Base-by-base conservation (phyloP, 192 early-diverging fungal genomes). In the Geosiphon pyriformis region DNA sequence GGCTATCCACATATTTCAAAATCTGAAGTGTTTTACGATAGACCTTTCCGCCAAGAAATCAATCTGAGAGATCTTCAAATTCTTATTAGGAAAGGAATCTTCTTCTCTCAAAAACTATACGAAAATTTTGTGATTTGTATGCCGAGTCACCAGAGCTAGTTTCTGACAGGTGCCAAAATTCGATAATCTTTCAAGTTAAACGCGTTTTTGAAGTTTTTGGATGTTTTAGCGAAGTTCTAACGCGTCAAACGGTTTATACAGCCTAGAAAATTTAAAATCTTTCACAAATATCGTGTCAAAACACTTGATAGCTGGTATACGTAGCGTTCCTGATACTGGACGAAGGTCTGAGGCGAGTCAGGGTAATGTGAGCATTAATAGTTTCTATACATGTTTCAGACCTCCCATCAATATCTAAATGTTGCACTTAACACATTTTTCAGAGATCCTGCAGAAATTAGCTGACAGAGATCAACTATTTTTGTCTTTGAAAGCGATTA, bases 401-500 rank as follows among this genome's bases (percentile, higher is more conserved):
- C 56, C 27, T 47, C 31, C 32, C 4, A 55, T 51, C 12, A 34
- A 32, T 25, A 10, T 22, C 27, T 22, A 54, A 23, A 20, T 37
- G 22, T 27, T 30, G 18, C 37, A 27, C 46, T 47, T 70, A 17
- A 50, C 32, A 52, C 47, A 51, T 29, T 25, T 42, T 31, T 29
- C 59, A 76, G 74, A 54, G 42, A 53, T 78, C 47, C 63, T 79
- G 56, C 57, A 67, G 46, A 66, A 32, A 30, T 33, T 79, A 8
- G 59, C 72, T 25, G 73, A 71, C 26, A 76, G 73, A 55, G 35
- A 27, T 18, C 72, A 71, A 26, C 31, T 79, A 22, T 79, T 69
- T 56, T 71, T 76, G 66, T 67, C 76, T 20, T 47, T 80, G 22
- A 74, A 72, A 42, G 68, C 77, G 0, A 70, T 84, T 32, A 65